Evolutionary conservation across 1,139 yeast species (phyloP).

Genomic region (Taiozyma sp.): DNA sequence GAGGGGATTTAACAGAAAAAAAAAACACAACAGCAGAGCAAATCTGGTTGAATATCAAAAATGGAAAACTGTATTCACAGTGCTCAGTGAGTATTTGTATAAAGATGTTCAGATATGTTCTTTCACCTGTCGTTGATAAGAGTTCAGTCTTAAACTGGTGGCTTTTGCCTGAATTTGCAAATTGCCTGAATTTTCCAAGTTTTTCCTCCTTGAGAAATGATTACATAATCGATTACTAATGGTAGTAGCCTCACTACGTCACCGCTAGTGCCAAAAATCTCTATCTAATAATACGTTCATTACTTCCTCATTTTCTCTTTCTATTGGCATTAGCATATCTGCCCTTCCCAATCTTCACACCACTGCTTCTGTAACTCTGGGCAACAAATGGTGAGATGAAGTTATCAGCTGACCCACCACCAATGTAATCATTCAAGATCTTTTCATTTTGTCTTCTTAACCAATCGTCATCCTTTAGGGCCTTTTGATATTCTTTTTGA

Average conservation of each 20-base stretch:
- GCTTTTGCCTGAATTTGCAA: too few species aligned
- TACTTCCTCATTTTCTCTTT: conserved; percentile 25
- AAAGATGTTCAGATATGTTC: too few species aligned
- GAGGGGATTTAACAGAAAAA: too few species aligned
- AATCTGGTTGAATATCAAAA: too few species aligned
- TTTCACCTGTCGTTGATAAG: too few species aligned
- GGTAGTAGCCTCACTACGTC: not conserved
- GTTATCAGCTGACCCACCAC: conserved; percentile 92
- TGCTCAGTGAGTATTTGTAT: too few species aligned
- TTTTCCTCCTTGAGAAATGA: not conserved
- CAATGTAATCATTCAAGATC: conserved; percentile 81
- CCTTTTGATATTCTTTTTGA: conserved; percentile 88
- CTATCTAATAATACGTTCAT: not conserved
- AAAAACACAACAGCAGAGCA: too few species aligned
- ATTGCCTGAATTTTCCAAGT: too few species aligned
- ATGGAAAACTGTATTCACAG: too few species aligned
- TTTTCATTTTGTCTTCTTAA: conserved; percentile 83
- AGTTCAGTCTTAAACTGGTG: too few species aligned
- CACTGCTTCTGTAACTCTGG: conserved; percentile 56
- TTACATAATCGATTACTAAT: not conserved
- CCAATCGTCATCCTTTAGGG: conserved; percentile 86
- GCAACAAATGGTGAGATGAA: conserved; percentile 86
- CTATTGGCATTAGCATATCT: conserved; percentile 68
- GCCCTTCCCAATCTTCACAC: conserved; percentile 81
- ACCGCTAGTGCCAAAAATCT: too few species aligned